Conservation (phyloP, 495 filamentous ascomycete species). For the Tuber microsphaerosporum region DNA sequence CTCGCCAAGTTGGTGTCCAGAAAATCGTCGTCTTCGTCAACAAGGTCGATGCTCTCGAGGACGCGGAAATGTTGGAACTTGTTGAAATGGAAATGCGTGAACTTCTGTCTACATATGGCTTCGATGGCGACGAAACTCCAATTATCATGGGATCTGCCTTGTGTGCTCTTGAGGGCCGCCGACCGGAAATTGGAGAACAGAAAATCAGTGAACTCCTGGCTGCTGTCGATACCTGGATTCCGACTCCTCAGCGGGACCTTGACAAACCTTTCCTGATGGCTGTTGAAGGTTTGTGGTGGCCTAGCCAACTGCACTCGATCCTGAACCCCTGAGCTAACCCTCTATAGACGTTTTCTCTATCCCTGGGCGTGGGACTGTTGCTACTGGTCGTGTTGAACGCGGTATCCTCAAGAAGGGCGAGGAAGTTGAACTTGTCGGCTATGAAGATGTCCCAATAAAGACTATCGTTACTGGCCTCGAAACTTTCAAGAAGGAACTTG, state of each 20-base stretch:
- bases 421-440: conserved; percentile 90
- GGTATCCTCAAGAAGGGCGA: conserved; percentile 82
- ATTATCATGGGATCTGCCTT: conserved; percentile 94
- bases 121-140: conserved; percentile 95
- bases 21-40: conserved; percentile 98
- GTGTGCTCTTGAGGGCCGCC: conserved; percentile 81
- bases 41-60: conserved; percentile 94
- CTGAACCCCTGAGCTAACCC: background rate
- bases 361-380: conserved; percentile 91
- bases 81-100: conserved; percentile 99
- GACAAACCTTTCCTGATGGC: conserved; percentile 99
- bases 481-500: conserved; percentile 98
- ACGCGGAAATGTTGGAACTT: conserved; percentile 98
- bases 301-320: background rate
- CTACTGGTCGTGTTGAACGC: conserved; percentile 93
- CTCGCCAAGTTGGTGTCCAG: conserved; percentile 95
- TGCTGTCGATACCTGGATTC: conserved; percentile 94
- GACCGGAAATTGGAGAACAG: conserved; percentile 74
- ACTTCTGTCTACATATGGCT: conserved; percentile 81
- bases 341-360: conserved; percentile 85
- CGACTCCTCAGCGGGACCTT: conserved; percentile 76
- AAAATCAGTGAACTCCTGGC: conserved; percentile 82
- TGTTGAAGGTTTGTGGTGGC: conserved; percentile 53
- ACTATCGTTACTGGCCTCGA: conserved; percentile 99
- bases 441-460: conserved; percentile 68